These are phyloP conservation scores for Cryptococcus sp. DNA, from an alignment of 1,284 basidiomycete species.

Conservation along the genomic window DNA sequence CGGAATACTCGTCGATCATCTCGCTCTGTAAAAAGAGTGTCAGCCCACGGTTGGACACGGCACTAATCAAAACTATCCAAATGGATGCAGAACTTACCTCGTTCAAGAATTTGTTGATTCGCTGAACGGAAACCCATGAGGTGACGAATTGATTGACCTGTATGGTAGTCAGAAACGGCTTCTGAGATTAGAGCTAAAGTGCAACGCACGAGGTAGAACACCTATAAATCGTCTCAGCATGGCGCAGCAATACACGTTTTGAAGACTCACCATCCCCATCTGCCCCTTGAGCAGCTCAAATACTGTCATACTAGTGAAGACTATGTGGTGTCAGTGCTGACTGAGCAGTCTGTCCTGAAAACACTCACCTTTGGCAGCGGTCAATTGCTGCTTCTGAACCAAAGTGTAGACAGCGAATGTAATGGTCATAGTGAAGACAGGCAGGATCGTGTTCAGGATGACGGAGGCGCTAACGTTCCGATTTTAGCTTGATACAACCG, in stretches of 20 bases:
- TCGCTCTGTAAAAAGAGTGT: constrained; percentile 54
- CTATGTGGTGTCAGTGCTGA: constrained; percentile 14
- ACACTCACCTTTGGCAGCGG: constrained; percentile 46
- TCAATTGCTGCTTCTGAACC: constrained; percentile 56
- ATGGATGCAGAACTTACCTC: constrained; percentile 46
- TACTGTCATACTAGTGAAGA: constrained; percentile 52
- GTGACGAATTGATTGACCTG: constrained; percentile 44
- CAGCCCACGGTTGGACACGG: neutral
- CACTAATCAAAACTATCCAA: neutral
- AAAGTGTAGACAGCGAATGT: constrained; percentile 66
- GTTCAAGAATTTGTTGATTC: constrained; percentile 57
- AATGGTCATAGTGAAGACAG: constrained; percentile 65
- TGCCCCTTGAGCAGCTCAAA: constrained; percentile 50
- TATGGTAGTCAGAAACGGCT: constrained; percentile 31
- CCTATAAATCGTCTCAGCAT: constrained; percentile 14
- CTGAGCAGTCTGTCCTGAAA: neutral
- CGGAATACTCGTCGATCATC: constrained; percentile 58
- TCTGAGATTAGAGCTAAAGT: constrained; percentile 7
- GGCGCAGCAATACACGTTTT: too few species aligned
- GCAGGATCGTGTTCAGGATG: constrained; percentile 61
- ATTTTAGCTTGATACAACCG: neutral
- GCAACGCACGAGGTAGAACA: constrained; percentile 34
- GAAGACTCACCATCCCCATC: constrained; percentile 33
- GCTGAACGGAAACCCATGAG: constrained; percentile 58
- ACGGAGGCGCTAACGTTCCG: constrained; percentile 12